Base-by-base conservation (phyloP, 495 filamentous ascomycete genomes). In the Penicillium verhagenii region DNA sequence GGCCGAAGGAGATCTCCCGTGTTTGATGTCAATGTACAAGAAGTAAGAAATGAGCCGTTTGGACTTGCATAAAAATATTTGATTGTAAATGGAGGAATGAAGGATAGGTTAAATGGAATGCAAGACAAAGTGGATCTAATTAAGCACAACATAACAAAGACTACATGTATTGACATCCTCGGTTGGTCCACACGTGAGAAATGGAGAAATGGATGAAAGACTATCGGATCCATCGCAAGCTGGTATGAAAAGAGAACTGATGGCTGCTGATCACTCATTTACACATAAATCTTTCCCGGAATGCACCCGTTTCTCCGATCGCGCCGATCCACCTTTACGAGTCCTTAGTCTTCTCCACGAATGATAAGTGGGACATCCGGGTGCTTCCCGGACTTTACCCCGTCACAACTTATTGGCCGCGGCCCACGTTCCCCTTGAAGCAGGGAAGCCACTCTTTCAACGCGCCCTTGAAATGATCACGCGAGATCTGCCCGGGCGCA, bases 361-460 rank as follows among this genome's bases (percentile, higher is more conserved):
- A 35, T 35, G 31, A 35, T 35, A 14, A 43, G 18, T 40, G 26
- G 28, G 29, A 19, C 21, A 29, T 39, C 35, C 43, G 43, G 43
- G 21, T 26, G 38, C 16, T 49, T 19, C 44, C 55, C 43, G 49
- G 50, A 47, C n/a, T n/a, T n/a, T n/a, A 50, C 44, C 35, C 14
- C 37, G 10, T 9, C 16, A 18, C 49, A 21, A 7, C 11, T 19
- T 14, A 18, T 14, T 37, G 48, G 19, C 48, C 48, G 48, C 48
- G 48, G 48, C 13, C 37, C 18, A 7, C 9, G 2, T 11, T 16
- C 10, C 31, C 35, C 2, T 55, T 39, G n/a, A 76, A 81, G 43
- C 78, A 81, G 25, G 64, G 64, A 52, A 82, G 64, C 79, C 79
- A 82, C 49, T 72, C 58, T n/a, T 58, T 65, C 64, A 82, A 61